Conservation (phyloP, 1,284 basidiomycete genomes). For the Puccinia triticina region DNA sequence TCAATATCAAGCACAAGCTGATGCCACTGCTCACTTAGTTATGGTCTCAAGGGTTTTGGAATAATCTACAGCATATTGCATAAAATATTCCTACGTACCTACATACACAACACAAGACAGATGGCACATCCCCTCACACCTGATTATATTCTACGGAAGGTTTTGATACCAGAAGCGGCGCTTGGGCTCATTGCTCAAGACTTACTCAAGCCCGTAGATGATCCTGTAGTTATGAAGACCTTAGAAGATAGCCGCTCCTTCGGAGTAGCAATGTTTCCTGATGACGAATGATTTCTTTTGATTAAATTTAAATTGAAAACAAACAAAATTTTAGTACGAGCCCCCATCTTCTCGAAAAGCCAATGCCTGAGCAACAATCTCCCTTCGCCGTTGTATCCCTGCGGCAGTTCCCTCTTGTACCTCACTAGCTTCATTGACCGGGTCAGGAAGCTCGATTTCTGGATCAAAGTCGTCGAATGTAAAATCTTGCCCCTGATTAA, state of each 20-base stretch:
- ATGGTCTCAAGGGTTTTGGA: background rate
- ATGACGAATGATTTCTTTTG: background rate
- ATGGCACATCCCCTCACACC: background rate
- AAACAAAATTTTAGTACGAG: background rate
- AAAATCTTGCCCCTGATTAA: background rate
- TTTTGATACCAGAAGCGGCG: background rate
- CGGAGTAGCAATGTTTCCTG: background rate
- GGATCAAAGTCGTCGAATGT: background rate
- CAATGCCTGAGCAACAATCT: background rate
- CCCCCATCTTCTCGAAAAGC: background rate
- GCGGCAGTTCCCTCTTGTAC: background rate
- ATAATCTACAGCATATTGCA: background rate
- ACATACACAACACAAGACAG: background rate
- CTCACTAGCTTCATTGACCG: too few relatives aligned
- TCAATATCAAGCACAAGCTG: too few relatives aligned
- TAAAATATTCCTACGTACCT: background rate
- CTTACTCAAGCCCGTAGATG: background rate
- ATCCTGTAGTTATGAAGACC: background rate
- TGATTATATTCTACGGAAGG: background rate
- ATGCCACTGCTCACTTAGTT: too few relatives aligned
- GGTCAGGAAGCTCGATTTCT: background rate
- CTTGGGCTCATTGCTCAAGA: background rate
- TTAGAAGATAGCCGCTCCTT: background rate
- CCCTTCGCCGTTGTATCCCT: background rate
- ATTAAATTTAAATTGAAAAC: background rate